phyloP scores from a whole-genome alignment of 164 flowering plant species.

The Magnolia changhungtana region DNA sequence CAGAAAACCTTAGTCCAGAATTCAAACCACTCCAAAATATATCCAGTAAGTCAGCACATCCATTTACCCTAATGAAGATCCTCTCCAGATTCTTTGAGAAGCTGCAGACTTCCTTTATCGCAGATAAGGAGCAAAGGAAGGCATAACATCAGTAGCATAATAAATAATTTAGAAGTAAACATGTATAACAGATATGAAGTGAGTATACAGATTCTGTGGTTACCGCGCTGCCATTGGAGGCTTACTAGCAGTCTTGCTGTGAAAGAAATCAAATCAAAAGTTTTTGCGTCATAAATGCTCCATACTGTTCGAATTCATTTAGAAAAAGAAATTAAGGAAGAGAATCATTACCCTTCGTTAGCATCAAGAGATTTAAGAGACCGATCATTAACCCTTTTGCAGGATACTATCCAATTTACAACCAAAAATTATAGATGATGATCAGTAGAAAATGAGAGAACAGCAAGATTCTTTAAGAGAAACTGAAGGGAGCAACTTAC shows the following conservation, averaged over 20 bases:
- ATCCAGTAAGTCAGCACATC: background rate
- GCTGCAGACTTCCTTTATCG: slow-evolving; percentile 29
- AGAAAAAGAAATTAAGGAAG: background rate
- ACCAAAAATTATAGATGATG: slow-evolving; percentile 2
- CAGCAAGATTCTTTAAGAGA: background rate
- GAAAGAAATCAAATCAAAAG: slow-evolving; percentile 3
- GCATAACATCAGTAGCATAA: background rate
- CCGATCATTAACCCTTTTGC: slow-evolving; percentile 16
- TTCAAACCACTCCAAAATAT: background rate
- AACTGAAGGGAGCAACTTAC: slow-evolving; percentile 21
- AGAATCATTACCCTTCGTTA: slow-evolving; percentile 28
- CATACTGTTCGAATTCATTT: background rate
- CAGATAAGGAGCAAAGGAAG: background rate
- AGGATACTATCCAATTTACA: background rate
- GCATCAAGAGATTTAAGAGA: slow-evolving; percentile 11
- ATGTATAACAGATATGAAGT: background rate
- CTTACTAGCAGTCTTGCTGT: slow-evolving; percentile 24
- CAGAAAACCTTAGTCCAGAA: background rate
- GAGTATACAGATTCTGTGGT: background rate
- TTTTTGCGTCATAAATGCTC: background rate
- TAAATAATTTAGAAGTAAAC: background rate
- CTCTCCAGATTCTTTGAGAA: slow-evolving; percentile 4
- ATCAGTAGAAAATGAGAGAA: background rate
- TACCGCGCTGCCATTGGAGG: slow-evolving; percentile 32
- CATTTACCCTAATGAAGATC: slow-evolving; percentile 5